Evolutionary conservation across 176 grass and related monocot genomes (phyloP).

Genomic region (Avena insularis): DNA sequence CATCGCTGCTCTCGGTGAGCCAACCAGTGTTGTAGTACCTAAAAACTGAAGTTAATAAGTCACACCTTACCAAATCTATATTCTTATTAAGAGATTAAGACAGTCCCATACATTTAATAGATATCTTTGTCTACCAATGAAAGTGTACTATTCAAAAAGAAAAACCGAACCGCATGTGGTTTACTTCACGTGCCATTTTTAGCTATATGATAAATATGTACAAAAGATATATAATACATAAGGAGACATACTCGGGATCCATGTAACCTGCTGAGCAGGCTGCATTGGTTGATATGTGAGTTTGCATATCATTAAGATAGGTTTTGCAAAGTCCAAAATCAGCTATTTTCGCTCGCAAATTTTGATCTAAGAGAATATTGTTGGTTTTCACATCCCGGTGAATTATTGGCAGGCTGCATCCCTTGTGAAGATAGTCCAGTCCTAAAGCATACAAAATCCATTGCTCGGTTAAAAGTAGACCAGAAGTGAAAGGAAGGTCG

Average conservation of each 20-base stretch:
- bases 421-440: conserved; percentile 57
- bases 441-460: conserved; percentile 30
- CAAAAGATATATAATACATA: background rate
- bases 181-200: background rate
- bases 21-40: conserved; percentile 17
- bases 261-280: conserved; percentile 50
- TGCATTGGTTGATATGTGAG: background rate
- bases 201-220: background rate
- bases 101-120: background rate
- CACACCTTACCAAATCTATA: background rate
- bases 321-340: conserved; percentile 55
- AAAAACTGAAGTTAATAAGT: background rate
- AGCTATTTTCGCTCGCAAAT: conserved; percentile 46
- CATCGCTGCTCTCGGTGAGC: background rate
- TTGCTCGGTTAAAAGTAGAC: background rate
- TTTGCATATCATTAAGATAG: background rate
- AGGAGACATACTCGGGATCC: conserved; percentile 51
- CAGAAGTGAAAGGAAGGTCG: background rate
- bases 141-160: background rate
- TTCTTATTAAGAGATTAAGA: background rate
- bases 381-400: conserved; percentile 65
- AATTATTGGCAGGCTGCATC: conserved; percentile 46
- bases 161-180: no score
- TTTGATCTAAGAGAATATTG: conserved; percentile 48
- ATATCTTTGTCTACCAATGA: background rate